Percentiles rank a stretch among this genome's conserved stretches.
phyloP scores from a whole-genome alignment of 805 yeast genomes.

The Metschnikowia cerradonensis region DNA sequence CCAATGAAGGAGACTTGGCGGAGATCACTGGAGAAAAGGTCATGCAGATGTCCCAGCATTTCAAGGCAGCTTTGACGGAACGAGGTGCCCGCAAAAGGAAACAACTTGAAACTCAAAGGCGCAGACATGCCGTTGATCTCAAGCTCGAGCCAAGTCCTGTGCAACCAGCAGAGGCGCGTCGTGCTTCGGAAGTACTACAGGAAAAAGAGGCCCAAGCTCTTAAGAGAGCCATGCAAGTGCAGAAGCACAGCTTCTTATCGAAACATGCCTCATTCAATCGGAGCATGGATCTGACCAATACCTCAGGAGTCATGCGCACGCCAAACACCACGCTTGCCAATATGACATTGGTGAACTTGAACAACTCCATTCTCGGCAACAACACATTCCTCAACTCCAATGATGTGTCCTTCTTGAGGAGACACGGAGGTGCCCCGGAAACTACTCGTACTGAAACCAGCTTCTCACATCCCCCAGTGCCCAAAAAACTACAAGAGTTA shows the following conservation, averaged over 20 bases:
- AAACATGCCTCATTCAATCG: constrained; percentile 22
- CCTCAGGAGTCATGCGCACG: constrained; percentile 10
- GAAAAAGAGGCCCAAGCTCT: constrained; percentile 24
- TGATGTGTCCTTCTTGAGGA: neutral
- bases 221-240: constrained; percentile 26
- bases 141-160: neutral
- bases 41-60: constrained; percentile 18
- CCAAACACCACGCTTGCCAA: constrained; percentile 15
- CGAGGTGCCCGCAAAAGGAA: constrained; percentile 26
- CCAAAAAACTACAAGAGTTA: constrained; percentile 23
- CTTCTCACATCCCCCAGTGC: constrained; percentile 12
- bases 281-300: constrained; percentile 13
- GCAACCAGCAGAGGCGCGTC: neutral
- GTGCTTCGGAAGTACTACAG: constrained; percentile 14
- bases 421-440: neutral
- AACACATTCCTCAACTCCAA: constrained; percentile 24
- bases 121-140: neutral
- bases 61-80: constrained; percentile 27
- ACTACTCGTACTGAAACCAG: neutral
- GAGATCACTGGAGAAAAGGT: constrained; percentile 24
- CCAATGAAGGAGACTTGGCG: constrained; percentile 22
- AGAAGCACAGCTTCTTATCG: constrained; percentile 30
- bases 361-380: constrained; percentile 16
- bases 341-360: constrained; percentile 13
- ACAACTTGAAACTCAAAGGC: constrained; percentile 11